phyloP scores from a whole-genome alignment of 202 grass and related monocot species.

The Panicum hallii region DNA sequence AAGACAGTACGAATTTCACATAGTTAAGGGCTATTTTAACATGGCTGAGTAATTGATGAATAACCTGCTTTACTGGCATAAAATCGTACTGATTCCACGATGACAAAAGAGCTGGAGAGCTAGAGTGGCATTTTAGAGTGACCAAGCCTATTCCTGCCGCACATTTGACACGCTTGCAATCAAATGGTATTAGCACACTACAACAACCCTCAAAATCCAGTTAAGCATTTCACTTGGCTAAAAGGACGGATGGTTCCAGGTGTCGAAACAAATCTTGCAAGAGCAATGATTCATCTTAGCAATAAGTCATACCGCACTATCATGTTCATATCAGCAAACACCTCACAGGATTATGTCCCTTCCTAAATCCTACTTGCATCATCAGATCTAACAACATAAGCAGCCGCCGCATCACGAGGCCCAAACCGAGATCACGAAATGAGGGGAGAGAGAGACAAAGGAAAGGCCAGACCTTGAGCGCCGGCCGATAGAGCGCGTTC shows the following conservation, averaged over 20 bases:
- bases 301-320: background rate
- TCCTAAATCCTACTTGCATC: background rate
- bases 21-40: background rate
- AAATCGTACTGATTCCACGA: background rate
- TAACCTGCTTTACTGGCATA: background rate
- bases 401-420: background rate
- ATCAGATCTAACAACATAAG: slow-evolving; percentile 40
- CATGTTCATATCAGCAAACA: background rate
- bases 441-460: background rate
- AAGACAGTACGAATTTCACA: background rate
- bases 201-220: background rate
- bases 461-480: slow-evolving; percentile 65
- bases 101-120: background rate
- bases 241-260: too few species aligned
- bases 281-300: background rate
- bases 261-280: background rate
- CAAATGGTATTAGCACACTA: background rate
- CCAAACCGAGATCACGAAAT: slow-evolving; percentile 29
- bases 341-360: background rate
- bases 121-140: too few species aligned
- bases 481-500: slow-evolving; percentile 64
- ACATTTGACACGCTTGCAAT: background rate
- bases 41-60: background rate
- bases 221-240: background rate
- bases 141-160: background rate